Evolutionary conservation across 176 grass and related monocot genomes (phyloP), one percentile per base, ranked within the genome.

Genomic region (Paspalum notatum): DNA sequence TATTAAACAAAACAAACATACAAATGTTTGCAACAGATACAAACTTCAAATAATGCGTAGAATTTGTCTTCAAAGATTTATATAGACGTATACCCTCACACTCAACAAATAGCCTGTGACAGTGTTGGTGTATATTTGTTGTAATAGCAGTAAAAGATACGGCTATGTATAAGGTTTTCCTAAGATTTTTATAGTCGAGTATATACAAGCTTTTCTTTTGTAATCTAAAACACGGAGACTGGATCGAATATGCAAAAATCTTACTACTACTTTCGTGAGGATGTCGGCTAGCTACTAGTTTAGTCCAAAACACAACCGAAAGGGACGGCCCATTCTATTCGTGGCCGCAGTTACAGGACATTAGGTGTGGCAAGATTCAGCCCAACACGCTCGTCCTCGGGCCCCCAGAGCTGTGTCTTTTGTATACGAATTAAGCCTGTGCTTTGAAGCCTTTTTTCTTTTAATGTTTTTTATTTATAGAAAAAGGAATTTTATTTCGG

Each of bases 381-480:
- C 12, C 79, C 43, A 61, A 68, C 41, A 45, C n/a, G 18, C 13
- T 79, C 65, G 44, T 68, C 53, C 53, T 62, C 7, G 66, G 85
- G 12, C 39, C 39, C 17, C 18, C 4, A 44, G 40, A 9, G 3
- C 49, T 17, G 15, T 16, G 44, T 10, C 44, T 46, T 46, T 46
- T 9, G 44, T 46, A 46, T 46, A 46, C 3, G 32, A 32, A 32
- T 32, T 32, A 32, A 32, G 3, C 32, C 44, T 46, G 44, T 46
- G 8, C 44, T 46, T 8, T 46, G 9, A 46, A 9, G 44, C 4
- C 18, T 55, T 55, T 57, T 7, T 20, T 20, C 3, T 0, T 55
- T 55, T 15, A 12, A 6, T 46, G 8, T 46, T 1, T 47, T 49
- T 49, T 4, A 4, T 50, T 50, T 50, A 15, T 50, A 16, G 4